Base-by-base conservation (phyloP, 129 eudicot species). In the Centella asiatica region DNA sequence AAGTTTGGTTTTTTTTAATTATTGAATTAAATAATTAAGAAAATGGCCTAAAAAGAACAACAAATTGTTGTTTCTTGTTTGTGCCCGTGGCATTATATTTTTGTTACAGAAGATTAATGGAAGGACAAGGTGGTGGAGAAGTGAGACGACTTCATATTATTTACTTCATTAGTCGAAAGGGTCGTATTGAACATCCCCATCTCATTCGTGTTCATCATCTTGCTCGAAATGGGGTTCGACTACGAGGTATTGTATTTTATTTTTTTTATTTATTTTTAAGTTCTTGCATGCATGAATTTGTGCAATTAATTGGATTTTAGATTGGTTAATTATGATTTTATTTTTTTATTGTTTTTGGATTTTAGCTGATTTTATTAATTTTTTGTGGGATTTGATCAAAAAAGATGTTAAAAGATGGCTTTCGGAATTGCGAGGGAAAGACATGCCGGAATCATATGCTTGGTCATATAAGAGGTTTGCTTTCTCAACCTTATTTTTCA, bases 391-490 rank as follows among this genome's bases (percentile, higher is more conserved):
- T 6, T 33, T 11, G 29, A 58, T n/a, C n/a, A n/a, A n/a, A n/a
- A n/a, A 19, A 79, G 85, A 79, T 58, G 71, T 79, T 26, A 79
- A 79, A 59, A 67, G 95, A 57, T 87, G 95, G 95, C 67, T 87
- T 22, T 77, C 83, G 18, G 85, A 83, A 51, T 65, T 87, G 64
- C 79, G 92, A 68, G 95, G 95, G 47, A 74, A 73, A 37, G 83
- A 78, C 71, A 83, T 87, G 86, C 85, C 94, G 1, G 78, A 84
- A 34, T 62, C 77, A n/a, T 84, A 74, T 44, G 74, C 96, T 67
- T 88, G 96, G 96, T 84, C 96, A 50, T 88, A 84, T 57, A 88
- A 88, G 78, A 88, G 96, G 94, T 88, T 67, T 46, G 31, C 14
- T 2, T 52, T 22, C 45, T 61, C 1, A 53, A 54, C 26, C 37